These are phyloP conservation scores for Penicillium sp. DNA, from an alignment of 2,329 filamentous ascomycete genomes.

Conservation along the genomic window DNA sequence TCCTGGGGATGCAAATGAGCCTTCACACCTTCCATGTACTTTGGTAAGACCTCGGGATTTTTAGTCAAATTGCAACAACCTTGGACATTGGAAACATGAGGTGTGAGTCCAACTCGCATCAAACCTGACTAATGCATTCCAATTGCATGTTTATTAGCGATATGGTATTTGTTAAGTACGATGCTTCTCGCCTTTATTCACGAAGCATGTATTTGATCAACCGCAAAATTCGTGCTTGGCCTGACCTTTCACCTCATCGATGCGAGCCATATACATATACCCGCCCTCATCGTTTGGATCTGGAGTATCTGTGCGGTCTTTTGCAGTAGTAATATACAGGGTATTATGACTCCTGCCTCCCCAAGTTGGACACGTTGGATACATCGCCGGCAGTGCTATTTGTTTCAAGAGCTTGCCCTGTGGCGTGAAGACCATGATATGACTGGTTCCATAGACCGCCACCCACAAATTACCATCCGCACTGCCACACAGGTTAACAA, in stretches of 20 bases:
- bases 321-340: slow-evolving; percentile 4
- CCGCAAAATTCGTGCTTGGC: slow-evolving; percentile 6
- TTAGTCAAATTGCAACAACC: not conserved
- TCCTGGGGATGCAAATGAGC: not conserved
- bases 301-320: slow-evolving; percentile 5
- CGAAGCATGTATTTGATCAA: not conserved
- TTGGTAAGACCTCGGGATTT: too few relatives aligned
- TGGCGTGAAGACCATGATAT: slow-evolving; percentile 9
- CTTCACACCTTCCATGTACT: not conserved
- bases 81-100: too few relatives aligned
- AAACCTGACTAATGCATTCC: too few relatives aligned
- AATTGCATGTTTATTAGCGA: too few relatives aligned
- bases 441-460: slow-evolving; percentile 6
- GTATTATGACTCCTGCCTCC: slow-evolving; percentile 7
- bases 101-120: not conserved
- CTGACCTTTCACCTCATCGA: not conserved
- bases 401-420: slow-evolving; percentile 3
- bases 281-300: slow-evolving; percentile 10
- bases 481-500: slow-evolving; percentile 15
- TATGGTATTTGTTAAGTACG: too few relatives aligned
- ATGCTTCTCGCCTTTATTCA: too few relatives aligned
- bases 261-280: slow-evolving; percentile 6
- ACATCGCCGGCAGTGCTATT: slow-evolving; percentile 4
- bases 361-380: slow-evolving; percentile 9
- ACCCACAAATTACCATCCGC: slow-evolving; percentile 13